Evolutionary conservation across 768 basidiomycete species (phyloP).

Genomic region (Tricholoma flavovirens): DNA sequence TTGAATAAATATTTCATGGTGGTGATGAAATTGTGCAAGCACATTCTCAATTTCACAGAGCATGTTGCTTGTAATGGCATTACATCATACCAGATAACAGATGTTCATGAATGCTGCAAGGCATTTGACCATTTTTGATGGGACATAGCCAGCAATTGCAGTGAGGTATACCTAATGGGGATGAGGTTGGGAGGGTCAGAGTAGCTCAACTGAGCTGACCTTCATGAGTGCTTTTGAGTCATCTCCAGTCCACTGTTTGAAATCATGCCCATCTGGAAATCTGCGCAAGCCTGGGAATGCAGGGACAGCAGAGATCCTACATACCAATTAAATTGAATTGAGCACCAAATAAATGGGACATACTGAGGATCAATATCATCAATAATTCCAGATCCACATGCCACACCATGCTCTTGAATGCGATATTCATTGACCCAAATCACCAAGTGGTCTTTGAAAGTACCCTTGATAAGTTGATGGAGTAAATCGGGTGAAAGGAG

Average conservation of each 20-base stretch:
- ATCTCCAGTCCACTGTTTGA: slow-evolving; percentile 24
- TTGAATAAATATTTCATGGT: too few relatives aligned
- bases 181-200: not conserved
- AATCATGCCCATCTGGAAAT: slow-evolving; percentile 21
- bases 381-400: slow-evolving; percentile 19
- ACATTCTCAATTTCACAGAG: slow-evolving; percentile 5
- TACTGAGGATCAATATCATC: slow-evolving; percentile 33
- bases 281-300: slow-evolving; percentile 18
- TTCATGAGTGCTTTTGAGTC: slow-evolving; percentile 31
- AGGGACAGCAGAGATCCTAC: slow-evolving; percentile 19
- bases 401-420: slow-evolving; percentile 16
- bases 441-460: too few relatives aligned
- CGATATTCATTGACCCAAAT: slow-evolving; percentile 27
- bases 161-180: slow-evolving; percentile 11
- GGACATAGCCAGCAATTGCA: slow-evolving; percentile 15
- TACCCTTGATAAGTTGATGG: too few relatives aligned
- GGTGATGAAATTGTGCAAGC: not conserved
- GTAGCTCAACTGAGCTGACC: slow-evolving; percentile 8
- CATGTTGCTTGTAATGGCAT: slow-evolving; percentile 12
- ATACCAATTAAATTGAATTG: not conserved
- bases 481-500: too few relatives aligned
- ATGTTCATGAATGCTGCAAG: slow-evolving; percentile 16
- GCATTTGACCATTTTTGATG: slow-evolving; percentile 12
- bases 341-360: slow-evolving; percentile 5
- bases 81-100: slow-evolving; percentile 17